Percentiles rank a stretch among this genome's conserved stretches.
These are phyloP conservation scores for Venturia aucupariae DNA, from an alignment of 2,329 filamentous ascomycete genomes.

Conservation along the genomic window DNA sequence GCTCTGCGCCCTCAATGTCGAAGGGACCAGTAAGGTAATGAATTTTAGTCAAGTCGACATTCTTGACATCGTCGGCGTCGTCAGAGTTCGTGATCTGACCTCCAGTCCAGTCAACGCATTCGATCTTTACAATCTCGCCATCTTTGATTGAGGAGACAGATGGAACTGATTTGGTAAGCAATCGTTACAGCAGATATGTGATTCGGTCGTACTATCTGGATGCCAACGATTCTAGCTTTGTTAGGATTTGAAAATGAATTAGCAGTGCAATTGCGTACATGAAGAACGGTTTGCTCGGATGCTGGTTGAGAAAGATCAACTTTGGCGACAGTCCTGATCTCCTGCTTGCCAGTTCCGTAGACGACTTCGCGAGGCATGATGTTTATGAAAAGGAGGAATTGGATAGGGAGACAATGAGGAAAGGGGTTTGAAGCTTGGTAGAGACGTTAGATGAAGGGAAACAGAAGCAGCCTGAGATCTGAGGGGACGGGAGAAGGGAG, in stretches of 20 bases:
- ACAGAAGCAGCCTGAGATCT: not conserved
- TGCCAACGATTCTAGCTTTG: conserved; percentile 74
- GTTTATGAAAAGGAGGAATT: not conserved
- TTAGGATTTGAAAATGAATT: not conserved
- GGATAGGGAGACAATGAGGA: not conserved
- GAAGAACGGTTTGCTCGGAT: conserved; percentile 57
- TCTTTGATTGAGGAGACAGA: conserved; percentile 63
- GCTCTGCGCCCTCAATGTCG: conserved; percentile 73
- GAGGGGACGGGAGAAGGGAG: not conserved
- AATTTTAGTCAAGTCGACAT: conserved; percentile 73
- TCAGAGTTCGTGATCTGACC: conserved; percentile 87
- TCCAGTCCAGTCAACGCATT: conserved; percentile 68
- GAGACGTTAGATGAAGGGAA: not conserved
- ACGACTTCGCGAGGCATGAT: conserved; percentile 32
- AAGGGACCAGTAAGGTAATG: conserved; percentile 90
- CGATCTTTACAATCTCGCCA: conserved; percentile 84
- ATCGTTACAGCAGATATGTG: conserved; percentile 9
- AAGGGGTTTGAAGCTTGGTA: not conserved
- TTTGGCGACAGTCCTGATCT: conserved; percentile 62
- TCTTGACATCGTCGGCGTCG: conserved; percentile 75
- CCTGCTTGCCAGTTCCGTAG: conserved; percentile 28
- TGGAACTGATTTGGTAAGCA: conserved; percentile 51
- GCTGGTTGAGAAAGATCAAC: conserved; percentile 66
- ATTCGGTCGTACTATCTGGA: conserved; percentile 61
- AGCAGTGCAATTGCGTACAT: conserved; percentile 43